Conservation (phyloP, 768 basidiomycete genomes). For the Trametes cinnabarina region DNA sequence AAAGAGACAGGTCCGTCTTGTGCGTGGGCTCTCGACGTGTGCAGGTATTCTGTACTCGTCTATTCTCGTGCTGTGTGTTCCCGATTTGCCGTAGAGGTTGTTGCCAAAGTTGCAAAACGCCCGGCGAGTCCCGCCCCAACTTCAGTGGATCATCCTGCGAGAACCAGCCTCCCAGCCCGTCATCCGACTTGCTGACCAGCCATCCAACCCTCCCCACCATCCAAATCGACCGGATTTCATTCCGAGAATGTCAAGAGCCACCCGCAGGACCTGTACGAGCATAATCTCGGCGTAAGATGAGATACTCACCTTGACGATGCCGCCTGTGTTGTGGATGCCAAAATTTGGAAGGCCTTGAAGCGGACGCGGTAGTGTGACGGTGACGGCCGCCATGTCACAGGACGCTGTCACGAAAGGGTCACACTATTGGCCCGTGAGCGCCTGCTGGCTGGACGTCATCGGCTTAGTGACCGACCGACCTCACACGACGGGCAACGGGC, state of each 20-base stretch:
- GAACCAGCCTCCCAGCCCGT: conserved; percentile 1
- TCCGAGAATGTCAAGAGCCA: conserved; percentile 7
- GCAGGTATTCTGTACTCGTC: not conserved
- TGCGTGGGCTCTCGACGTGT: conserved; percentile 1
- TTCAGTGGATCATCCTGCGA: not conserved
- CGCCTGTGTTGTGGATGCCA: conserved; percentile 25
- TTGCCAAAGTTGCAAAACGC: not conserved
- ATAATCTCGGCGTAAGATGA: conserved; percentile 1
- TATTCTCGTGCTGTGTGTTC: too few relatives aligned
- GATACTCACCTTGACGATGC: conserved; percentile 33
- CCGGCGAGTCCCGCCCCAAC: not conserved
- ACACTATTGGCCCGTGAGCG: too few relatives aligned
- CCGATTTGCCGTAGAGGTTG: not conserved
- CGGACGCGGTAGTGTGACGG: conserved; percentile 12
- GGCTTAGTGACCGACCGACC: too few relatives aligned
- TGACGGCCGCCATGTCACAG: not conserved
- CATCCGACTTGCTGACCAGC: conserved; percentile 17
- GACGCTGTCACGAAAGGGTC: not conserved
- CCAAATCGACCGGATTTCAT: not conserved
- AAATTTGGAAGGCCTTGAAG: conserved; percentile 15
- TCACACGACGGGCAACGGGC: too few relatives aligned
- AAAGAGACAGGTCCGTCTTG: not conserved
- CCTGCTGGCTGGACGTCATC: too few relatives aligned
- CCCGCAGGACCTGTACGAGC: conserved; percentile 9
- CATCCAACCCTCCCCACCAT: conserved; percentile 22